phyloP scores from a whole-genome alignment of 1,284 basidiomycete genomes.

The Leccinum holopus region DNA sequence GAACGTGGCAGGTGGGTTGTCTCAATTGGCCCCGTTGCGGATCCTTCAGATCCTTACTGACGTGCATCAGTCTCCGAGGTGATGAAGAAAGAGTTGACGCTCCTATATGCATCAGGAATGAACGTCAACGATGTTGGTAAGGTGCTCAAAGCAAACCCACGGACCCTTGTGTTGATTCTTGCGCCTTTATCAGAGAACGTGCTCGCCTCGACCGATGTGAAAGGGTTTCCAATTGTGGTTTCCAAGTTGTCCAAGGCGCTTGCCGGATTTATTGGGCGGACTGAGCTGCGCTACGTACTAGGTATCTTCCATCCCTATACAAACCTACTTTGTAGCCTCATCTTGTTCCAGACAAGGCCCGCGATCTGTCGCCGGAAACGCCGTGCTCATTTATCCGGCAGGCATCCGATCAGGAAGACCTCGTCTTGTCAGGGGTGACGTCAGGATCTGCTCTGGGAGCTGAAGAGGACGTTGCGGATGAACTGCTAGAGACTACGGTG shows the following conservation, averaged over 20 bases:
- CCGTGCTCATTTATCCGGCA: slow-evolving; percentile 67
- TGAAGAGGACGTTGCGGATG: slow-evolving; percentile 65
- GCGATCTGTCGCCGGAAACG: slow-evolving; percentile 62
- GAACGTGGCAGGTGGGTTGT: slow-evolving; percentile 72
- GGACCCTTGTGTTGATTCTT: neutral
- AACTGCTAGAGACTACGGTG: slow-evolving; percentile 58
- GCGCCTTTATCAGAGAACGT: slow-evolving; percentile 54
- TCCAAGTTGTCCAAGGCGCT: slow-evolving; percentile 55
- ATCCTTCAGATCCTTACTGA: slow-evolving; percentile 11
- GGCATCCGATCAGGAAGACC: slow-evolving; percentile 44
- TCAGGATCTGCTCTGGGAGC: slow-evolving; percentile 55
- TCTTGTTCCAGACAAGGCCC: slow-evolving; percentile 60
- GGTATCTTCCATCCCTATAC: slow-evolving; percentile 43
- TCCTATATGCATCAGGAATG: slow-evolving; percentile 76
- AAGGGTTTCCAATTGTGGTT: slow-evolving; percentile 89
- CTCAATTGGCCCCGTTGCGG: slow-evolving; percentile 2
- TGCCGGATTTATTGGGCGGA: slow-evolving; percentile 86
- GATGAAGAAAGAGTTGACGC: slow-evolving; percentile 81
- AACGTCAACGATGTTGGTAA: slow-evolving; percentile 75
- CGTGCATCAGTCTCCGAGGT: slow-evolving; percentile 71
- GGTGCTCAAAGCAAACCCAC: slow-evolving; percentile 25
- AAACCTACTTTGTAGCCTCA: slow-evolving; percentile 2
- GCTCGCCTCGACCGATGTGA: slow-evolving; percentile 70
- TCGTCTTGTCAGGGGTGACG: slow-evolving; percentile 48
- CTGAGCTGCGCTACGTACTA: slow-evolving; percentile 84